Conservation (phyloP, 2,329 filamentous ascomycete genomes). For the Pseudohalonectria lignicola region DNA sequence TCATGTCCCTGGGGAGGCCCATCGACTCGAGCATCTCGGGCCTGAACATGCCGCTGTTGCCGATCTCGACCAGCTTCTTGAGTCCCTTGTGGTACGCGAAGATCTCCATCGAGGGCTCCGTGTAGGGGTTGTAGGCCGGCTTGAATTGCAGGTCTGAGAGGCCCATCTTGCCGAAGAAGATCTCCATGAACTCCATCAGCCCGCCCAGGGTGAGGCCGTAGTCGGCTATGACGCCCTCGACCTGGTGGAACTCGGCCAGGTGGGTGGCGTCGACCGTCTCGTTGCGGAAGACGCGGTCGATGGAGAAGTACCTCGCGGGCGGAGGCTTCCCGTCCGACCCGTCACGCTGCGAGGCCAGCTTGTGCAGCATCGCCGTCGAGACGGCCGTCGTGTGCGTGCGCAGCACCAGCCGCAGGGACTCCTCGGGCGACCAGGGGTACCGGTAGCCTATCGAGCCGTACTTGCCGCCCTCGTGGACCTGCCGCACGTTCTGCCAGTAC, state of each 20-base stretch:
- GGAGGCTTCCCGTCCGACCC: constrained; percentile 56
- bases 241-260: constrained; percentile 95
- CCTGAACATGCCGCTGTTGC: constrained; percentile 97
- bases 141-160: constrained; percentile 82
- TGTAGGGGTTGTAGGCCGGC: constrained; percentile 91
- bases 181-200: constrained; percentile 54
- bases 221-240: constrained; percentile 97
- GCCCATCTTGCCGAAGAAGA: constrained; percentile 87
- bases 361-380: constrained; percentile 82
- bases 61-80: constrained; percentile 90
- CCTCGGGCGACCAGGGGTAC: constrained; percentile 84
- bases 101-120: constrained; percentile 95
- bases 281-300: constrained; percentile 96
- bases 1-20: constrained; percentile 75
- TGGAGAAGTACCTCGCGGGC: constrained; percentile 90
- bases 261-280: constrained; percentile 96
- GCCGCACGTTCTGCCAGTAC: constrained; percentile 80
- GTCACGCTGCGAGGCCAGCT: constrained; percentile 64
- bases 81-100: constrained; percentile 90
- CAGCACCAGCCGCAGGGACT: constrained; percentile 77
- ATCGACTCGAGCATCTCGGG: constrained; percentile 95
- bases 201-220: constrained; percentile 88
- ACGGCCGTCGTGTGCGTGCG: constrained; percentile 94
- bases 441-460: constrained; percentile 94
- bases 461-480: constrained; percentile 83